Base-by-base conservation (phyloP, 768 basidiomycete species). In the Cystobasidium onofrii region DNA sequence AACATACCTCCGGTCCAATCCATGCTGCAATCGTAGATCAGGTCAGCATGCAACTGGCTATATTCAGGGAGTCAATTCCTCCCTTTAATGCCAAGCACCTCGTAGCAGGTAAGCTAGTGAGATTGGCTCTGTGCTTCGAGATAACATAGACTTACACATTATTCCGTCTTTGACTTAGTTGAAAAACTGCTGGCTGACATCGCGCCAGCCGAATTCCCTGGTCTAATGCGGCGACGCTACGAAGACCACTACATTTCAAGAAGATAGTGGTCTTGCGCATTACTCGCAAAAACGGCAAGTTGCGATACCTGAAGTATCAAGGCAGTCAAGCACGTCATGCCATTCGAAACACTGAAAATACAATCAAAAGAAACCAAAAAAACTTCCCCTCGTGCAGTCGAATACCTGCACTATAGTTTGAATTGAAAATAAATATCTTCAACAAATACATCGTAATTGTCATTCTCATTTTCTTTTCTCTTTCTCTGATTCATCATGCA, bases 31-130 rank as follows among this genome's bases (percentile, higher is more conserved):
- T 93, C 41, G 85, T 88, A 75, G 83, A 80, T 72, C 84, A 85
- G 76, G 86, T 92, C 43, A 85, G 85, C 50, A 87, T 88, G 33
- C 86, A 90, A 75, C 83, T 93, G 29, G 83, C 84, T 29, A 86
- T 81, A 79, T 88, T 92, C 85, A 87, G 88, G 62, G 84, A 85
- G 77, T 86, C 69, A n/a, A 71, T 86, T 77, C 87, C 89, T 13
- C 34, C 61, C 36, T 87, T 86, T 77, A 88, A 89, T 80, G 88
- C 85, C 82, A 90, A 89, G 82, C 90, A 92, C 78, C 85, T 93
- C 61, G 84, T 85, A 64, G 88, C 91, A 17, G 46, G 65, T 67
- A 25, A 50, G 44, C 33, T 34, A 15, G 4, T 7, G 15, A 50
- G 4, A 3, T 50, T 17, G 4, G 18, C 18, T 7, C 20, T 4